Conservation (phyloP, 2,329 filamentous ascomycete species). For the Cercospora nicotianae region DNA sequence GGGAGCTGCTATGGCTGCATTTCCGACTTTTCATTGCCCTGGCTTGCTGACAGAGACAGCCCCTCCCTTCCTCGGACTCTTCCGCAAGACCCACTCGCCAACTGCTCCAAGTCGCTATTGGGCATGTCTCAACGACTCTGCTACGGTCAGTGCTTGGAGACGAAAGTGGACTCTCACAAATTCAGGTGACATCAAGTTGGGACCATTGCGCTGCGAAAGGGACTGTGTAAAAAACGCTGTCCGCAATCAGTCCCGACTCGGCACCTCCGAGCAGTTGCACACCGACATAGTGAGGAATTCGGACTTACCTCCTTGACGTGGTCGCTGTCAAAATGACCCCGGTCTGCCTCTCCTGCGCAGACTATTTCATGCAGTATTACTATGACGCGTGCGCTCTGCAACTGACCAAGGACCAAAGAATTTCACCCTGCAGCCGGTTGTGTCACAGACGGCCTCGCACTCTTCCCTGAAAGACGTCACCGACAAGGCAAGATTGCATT, state of each 20-base stretch:
- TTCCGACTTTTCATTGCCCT: background rate
- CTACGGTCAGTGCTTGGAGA: background rate
- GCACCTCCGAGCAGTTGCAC: background rate
- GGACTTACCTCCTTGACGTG: constrained; percentile 3
- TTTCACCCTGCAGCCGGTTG: background rate
- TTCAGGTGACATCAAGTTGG: background rate
- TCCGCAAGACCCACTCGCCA: background rate
- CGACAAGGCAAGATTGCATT: background rate
- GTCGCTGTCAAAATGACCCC: background rate
- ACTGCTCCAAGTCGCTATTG: background rate
- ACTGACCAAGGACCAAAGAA: background rate
- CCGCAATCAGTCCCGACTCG: background rate
- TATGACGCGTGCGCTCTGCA: constrained; percentile 1
- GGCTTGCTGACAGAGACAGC: background rate
- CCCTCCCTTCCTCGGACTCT: background rate
- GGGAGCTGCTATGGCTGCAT: background rate
- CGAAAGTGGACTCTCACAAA: background rate
- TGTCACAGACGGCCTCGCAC: background rate
- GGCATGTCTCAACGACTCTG: background rate
- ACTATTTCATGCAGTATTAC: background rate
- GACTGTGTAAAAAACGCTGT: background rate
- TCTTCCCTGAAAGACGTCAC: background rate
- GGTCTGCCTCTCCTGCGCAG: constrained; percentile 1
- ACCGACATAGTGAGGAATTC: background rate
- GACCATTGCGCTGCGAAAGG: background rate